A percentile compares a stretch with the other conserved stretches of the same genome.
Evolutionary conservation across 2,329 filamentous ascomycete genomes (phyloP).

Genomic region (Emergomyces orientalis): DNA sequence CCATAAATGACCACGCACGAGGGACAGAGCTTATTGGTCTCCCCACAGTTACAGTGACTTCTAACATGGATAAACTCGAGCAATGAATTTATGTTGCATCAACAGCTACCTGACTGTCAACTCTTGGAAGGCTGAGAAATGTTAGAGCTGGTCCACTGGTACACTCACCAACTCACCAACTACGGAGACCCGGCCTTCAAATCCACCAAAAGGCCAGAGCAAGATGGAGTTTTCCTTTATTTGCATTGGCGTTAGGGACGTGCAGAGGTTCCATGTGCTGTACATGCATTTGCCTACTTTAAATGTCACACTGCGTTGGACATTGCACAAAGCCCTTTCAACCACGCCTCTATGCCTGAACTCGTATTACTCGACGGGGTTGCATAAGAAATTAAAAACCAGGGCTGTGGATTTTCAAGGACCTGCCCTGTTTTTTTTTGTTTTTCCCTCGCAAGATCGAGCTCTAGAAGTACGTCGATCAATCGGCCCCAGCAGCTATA

Average conservation of each 20-base stretch:
- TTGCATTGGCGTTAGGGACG: no score
- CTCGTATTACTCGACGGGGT: background rate
- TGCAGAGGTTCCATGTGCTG: background rate
- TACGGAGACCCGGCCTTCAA: background rate
- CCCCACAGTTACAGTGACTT: slow-evolving; percentile 4
- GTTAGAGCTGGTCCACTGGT: no score
- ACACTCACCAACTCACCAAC: background rate
- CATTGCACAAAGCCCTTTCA: background rate
- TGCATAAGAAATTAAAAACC: background rate
- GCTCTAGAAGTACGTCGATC: background rate
- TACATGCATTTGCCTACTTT: background rate
- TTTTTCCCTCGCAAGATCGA: background rate
- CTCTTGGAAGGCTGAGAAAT: background rate
- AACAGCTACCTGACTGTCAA: background rate
- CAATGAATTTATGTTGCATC: background rate
- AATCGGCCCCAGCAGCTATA: background rate
- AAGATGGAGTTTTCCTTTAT: background rate
- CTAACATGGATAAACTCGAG: background rate
- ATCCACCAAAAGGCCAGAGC: background rate
- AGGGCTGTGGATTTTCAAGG: background rate
- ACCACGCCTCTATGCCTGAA: background rate
- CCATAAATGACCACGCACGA: background rate
- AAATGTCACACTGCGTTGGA: slow-evolving; percentile 4
- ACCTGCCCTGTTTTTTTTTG: background rate
- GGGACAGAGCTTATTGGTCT: background rate